A percentile compares a stretch with the other conserved stretches of the same genome.
phyloP scores from a whole-genome alignment of 148 eudicot species.

The Vaccinium darrowii region DNA sequence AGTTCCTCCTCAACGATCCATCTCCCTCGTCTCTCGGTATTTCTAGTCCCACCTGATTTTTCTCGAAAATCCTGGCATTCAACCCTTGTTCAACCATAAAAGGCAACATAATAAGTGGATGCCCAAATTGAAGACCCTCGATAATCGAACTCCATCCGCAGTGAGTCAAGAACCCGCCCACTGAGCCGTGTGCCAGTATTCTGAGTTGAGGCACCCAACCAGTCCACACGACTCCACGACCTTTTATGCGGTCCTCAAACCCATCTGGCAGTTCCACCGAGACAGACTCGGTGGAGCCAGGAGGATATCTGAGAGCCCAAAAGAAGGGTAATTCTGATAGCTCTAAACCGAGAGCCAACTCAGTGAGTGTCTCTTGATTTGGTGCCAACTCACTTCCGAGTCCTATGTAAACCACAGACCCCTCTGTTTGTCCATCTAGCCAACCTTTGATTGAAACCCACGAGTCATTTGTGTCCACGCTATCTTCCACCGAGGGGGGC shows the following conservation, averaged over 20 bases:
- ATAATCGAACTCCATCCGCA: conserved; percentile 15
- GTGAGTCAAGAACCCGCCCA: conserved; percentile 9
- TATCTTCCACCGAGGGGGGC: neutral
- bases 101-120: conserved; percentile 15
- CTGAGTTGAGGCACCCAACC: conserved; percentile 25
- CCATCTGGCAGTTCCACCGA: conserved; percentile 1
- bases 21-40: conserved; percentile 19
- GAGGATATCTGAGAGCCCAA: conserved; percentile 19
- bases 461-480: neutral
- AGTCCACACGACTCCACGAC: conserved; percentile 19
- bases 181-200: conserved; percentile 17
- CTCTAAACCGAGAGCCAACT: conserved; percentile 26
- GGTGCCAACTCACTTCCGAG: conserved; percentile 12
- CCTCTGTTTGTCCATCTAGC: neutral
- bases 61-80: conserved; percentile 10
- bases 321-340: conserved; percentile 19
- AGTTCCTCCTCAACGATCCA: conserved; percentile 4
- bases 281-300: neutral
- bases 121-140: conserved; percentile 15
- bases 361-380: neutral
- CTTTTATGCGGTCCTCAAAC: conserved; percentile 17
- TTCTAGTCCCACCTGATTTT: conserved; percentile 3
- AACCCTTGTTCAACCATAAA: conserved; percentile 17
- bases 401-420: conserved; percentile 12
- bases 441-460: neutral